These are phyloP conservation scores for Stagonosporopsis chrysanthemi DNA, from an alignment of 2,329 filamentous ascomycete genomes.

Conservation along the genomic window DNA sequence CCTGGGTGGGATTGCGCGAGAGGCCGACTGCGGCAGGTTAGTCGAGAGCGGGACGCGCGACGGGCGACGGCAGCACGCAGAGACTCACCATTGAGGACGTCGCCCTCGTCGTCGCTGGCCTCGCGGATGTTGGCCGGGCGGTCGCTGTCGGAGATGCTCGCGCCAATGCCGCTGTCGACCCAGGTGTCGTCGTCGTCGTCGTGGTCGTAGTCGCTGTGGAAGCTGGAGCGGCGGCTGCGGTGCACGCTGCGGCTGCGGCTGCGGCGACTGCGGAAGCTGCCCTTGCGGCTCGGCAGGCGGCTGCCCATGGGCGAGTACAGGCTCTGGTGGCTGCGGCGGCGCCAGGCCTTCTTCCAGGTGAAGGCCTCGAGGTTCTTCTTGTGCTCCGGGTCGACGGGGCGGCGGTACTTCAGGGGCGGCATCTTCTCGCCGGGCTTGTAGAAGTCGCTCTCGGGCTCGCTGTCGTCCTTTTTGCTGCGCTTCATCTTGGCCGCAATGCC, in stretches of 20 bases:
- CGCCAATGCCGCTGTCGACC: constrained; percentile 47
- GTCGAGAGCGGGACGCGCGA: constrained; percentile 21
- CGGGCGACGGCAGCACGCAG: background rate
- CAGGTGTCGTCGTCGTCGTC: constrained; percentile 46
- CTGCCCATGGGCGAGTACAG: constrained; percentile 60
- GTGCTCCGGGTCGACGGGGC: constrained; percentile 59
- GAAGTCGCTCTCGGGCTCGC: constrained; percentile 53
- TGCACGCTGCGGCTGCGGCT: constrained; percentile 41
- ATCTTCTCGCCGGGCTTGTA: constrained; percentile 62
- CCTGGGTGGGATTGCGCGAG: constrained; percentile 44
- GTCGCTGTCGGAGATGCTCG: constrained; percentile 42
- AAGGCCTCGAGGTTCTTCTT: constrained; percentile 59
- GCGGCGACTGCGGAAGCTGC: constrained; percentile 42
- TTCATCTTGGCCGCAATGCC: constrained; percentile 35
- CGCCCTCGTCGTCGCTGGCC: constrained; percentile 55
- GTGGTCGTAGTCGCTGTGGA: constrained; percentile 34
- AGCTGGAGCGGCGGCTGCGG: constrained; percentile 46
- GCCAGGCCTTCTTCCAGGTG: constrained; percentile 57
- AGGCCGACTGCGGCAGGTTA: constrained; percentile 43
- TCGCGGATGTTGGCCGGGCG: constrained; percentile 49
- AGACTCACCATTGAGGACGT: constrained; percentile 55
- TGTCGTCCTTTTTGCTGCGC: constrained; percentile 39
- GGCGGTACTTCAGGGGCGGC: constrained; percentile 59
- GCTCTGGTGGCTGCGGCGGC: constrained; percentile 54
- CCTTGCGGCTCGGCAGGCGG: constrained; percentile 52